phyloP scores from a whole-genome alignment of 352 stramenopile genomes.

The Globisporangium paroecandrum region DNA sequence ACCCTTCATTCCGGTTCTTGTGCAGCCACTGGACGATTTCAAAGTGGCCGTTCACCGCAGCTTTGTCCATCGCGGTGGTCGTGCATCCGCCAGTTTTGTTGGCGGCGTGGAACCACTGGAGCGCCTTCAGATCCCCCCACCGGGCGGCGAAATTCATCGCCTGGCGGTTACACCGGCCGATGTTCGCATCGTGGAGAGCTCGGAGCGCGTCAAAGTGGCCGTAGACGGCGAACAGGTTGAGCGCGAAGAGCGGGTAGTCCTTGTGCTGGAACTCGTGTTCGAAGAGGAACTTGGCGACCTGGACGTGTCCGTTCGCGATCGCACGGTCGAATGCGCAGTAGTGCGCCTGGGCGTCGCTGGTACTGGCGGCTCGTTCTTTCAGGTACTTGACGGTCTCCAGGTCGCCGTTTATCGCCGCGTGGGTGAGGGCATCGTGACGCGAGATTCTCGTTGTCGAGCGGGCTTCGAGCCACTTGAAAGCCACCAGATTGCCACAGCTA shows the following conservation, averaged over 20 bases:
- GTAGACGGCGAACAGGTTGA: constrained; percentile 1
- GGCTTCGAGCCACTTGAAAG: not conserved
- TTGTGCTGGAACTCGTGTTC: constrained; percentile 5
- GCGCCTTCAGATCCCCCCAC: not conserved
- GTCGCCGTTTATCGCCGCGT: not conserved
- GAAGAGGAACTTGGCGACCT: constrained; percentile 5
- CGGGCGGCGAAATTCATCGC: not conserved
- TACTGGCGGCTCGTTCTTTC: not conserved
- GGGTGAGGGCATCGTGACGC: not conserved
- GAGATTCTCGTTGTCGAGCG: not conserved
- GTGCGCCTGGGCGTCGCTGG: not conserved
- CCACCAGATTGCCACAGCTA: not conserved
- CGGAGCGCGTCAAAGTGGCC: not conserved
- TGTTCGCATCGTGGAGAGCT: not conserved
- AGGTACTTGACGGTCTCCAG: constrained; percentile 1
- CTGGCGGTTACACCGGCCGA: not conserved
- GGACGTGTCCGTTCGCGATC: constrained; percentile 1
- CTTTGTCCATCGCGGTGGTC: constrained; percentile 1
- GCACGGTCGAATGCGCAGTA: constrained; percentile 1
- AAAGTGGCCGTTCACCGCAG: not conserved
- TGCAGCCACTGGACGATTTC: constrained; percentile 33
- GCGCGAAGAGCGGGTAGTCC: constrained; percentile 3
- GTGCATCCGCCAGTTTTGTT: not conserved
- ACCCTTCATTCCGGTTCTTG: constrained; percentile 24
- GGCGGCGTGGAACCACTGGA: not conserved